Evolutionary conservation across 345 rosid species (phyloP).

Genomic region (Camelina hispida): DNA sequence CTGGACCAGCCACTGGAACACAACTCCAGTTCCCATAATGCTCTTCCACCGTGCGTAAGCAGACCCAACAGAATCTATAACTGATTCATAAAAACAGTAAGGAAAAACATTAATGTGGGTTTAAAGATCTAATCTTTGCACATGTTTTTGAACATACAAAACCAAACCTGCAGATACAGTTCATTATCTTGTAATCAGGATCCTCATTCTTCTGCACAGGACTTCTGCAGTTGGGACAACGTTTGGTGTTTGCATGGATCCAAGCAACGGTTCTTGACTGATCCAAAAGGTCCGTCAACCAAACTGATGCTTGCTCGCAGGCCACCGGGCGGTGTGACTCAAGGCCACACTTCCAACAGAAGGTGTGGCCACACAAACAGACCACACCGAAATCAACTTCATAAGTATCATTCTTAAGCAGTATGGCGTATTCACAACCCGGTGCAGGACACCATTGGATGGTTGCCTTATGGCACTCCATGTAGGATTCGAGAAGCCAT

Average conservation of each 20-base stretch:
- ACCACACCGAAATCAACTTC: slow-evolving; percentile 8
- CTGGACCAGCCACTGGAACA: background rate
- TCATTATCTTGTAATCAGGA: background rate
- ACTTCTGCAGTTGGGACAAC: slow-evolving; percentile 25
- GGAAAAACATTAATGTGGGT: background rate
- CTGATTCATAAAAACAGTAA: slow-evolving; percentile 13
- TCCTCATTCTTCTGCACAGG: background rate
- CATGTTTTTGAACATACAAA: background rate
- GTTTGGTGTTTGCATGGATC: background rate
- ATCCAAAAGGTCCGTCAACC: slow-evolving; percentile 2
- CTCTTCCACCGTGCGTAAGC: slow-evolving; percentile 4
- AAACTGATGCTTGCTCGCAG: slow-evolving; percentile 26
- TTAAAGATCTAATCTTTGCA: background rate
- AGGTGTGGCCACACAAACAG: slow-evolving; percentile 32
- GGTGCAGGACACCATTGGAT: slow-evolving; percentile 34
- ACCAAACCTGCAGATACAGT: slow-evolving; percentile 37
- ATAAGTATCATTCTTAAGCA: background rate
- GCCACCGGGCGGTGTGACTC: slow-evolving; percentile 37
- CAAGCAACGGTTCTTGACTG: background rate
- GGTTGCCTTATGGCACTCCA: slow-evolving; percentile 3
- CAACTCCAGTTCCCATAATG: slow-evolving; percentile 1
- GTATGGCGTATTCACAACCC: slow-evolving; percentile 21
- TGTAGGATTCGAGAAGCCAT: background rate
- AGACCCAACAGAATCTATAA: slow-evolving; percentile 8
- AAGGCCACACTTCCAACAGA: slow-evolving; percentile 29